Conservation (phyloP, 768 basidiomycete species). For the Cubamyces sp. region DNA sequence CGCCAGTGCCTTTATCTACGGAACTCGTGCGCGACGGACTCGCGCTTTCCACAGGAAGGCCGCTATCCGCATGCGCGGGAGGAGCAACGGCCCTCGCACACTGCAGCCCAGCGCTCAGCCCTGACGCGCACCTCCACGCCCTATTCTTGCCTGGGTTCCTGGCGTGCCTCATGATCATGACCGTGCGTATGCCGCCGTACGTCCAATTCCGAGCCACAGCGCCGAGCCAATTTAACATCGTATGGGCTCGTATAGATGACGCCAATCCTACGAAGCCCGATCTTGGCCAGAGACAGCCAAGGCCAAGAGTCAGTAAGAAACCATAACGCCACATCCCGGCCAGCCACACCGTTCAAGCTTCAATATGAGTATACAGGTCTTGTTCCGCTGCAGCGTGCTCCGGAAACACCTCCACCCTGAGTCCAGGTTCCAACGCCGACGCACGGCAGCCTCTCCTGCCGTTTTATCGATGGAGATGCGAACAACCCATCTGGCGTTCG, state of each 20-base stretch:
- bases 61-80: conserved; percentile 11
- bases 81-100: not conserved
- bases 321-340: conserved; percentile 6
- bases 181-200: not conserved
- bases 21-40: conserved; percentile 5
- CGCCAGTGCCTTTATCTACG: conserved; percentile 5
- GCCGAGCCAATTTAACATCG: no score
- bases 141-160: conserved; percentile 15
- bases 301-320: not conserved
- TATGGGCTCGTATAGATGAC: not conserved
- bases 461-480: conserved; percentile 8
- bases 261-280: not conserved
- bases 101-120: not conserved
- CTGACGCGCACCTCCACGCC: not conserved
- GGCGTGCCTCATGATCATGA: conserved; percentile 5
- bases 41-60: conserved; percentile 10
- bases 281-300: not conserved
- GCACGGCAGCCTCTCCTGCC: not conserved
- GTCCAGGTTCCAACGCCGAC: not conserved
- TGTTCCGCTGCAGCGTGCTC: not conserved
- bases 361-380: not conserved
- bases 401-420: not conserved
- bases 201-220: not conserved
- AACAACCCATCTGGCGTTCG: not conserved
- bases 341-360: not conserved